Conservation (phyloP, 164 flowering plant species). For the Aristolochia fimbriata region DNA sequence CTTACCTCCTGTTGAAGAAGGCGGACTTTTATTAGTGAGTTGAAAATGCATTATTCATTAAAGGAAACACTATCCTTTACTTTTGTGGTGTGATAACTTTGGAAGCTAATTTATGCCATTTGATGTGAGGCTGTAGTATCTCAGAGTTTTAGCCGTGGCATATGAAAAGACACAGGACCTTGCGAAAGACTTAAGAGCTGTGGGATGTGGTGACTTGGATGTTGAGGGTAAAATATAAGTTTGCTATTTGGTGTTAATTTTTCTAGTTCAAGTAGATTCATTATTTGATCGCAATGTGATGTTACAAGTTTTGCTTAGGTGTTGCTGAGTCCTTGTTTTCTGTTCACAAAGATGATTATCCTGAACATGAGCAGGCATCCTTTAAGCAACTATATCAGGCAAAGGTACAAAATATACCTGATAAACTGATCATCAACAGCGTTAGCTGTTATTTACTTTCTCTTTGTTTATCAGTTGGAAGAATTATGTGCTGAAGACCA, state of each 20-base stretch:
- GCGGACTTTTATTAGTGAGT: constrained; percentile 88
- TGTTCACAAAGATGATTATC: constrained; percentile 84
- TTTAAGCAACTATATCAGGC: constrained; percentile 79
- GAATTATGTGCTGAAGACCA: constrained; percentile 78
- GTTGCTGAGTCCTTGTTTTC: constrained; percentile 83
- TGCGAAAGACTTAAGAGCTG: constrained; percentile 76
- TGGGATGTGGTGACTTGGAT: constrained; percentile 99
- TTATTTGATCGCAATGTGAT: background rate
- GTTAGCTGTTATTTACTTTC: constrained; percentile 1
- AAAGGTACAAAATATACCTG: constrained; percentile 40
- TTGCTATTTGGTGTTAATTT: background rate
- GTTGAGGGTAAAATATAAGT: constrained; percentile 54
- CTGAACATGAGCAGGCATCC: constrained; percentile 91
- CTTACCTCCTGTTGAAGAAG: constrained; percentile 78
- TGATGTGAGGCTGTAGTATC: constrained; percentile 56
- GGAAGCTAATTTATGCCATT: constrained; percentile 17
- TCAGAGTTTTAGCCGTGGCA: constrained; percentile 89
- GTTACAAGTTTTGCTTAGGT: constrained; percentile 29
- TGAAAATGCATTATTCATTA: background rate
- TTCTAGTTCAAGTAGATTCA: background rate
- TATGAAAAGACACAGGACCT: constrained; percentile 96
- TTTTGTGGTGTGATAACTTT: constrained; percentile 2
- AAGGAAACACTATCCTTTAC: background rate
- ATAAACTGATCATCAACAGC: background rate
- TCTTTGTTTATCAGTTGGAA: constrained; percentile 54